These are phyloP conservation scores for Salix brachista DNA, from an alignment of 345 rosid genomes.

Conservation along the genomic window DNA sequence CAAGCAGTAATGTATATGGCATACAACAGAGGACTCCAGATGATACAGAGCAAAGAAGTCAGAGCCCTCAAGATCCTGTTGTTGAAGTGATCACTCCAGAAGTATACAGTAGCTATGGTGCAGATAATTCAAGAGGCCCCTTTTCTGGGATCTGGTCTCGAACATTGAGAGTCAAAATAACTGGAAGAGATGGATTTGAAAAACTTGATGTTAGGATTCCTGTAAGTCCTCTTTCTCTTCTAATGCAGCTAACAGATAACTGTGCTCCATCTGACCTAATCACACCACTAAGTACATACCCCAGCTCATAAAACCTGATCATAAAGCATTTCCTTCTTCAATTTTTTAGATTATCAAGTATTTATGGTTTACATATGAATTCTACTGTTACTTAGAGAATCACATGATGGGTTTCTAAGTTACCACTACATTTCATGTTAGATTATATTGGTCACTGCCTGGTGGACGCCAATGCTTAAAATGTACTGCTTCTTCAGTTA, in stretches of 20 bases:
- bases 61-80: conserved; percentile 49
- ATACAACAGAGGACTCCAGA: conserved; percentile 48
- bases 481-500: not conserved
- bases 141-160: conserved; percentile 84
- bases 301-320: not conserved
- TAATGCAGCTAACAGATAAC: not conserved
- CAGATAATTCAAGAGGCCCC: conserved; percentile 57
- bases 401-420: no score
- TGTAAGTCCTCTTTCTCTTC: conserved; percentile 41
- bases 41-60: conserved; percentile 42
- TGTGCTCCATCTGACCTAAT: not conserved
- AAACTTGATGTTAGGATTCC: conserved; percentile 86
- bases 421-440: no score
- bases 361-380: no score
- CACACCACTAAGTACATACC: not conserved
- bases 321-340: not conserved
- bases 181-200: conserved; percentile 81
- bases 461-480: no score
- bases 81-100: conserved; percentile 89
- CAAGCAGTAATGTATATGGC: conserved; percentile 44
- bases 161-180: conserved; percentile 68
- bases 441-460: no score
- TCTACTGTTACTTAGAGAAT: no score
- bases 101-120: conserved; percentile 46
- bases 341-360: not conserved